Evolutionary conservation across 148 eudicot species (phyloP).

Genomic region (Rhododendron ferrugineum): DNA sequence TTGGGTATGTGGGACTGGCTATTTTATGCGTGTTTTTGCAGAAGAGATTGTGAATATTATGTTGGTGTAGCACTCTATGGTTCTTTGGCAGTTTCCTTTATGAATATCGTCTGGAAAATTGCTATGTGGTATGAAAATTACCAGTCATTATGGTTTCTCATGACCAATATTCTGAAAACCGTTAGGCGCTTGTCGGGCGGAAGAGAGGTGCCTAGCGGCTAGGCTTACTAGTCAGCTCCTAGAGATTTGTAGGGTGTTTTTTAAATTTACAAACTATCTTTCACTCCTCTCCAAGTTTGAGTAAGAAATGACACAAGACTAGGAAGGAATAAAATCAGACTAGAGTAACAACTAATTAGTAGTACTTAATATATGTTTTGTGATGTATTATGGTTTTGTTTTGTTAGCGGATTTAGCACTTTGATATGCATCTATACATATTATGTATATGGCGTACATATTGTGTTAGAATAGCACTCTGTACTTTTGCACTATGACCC

Average conservation of each 20-base stretch:
- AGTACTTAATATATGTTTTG: too few species aligned
- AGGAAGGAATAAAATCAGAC: neutral
- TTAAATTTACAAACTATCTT: neutral
- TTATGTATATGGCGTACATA: too few species aligned
- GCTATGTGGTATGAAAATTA: neutral
- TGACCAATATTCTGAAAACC: too few species aligned
- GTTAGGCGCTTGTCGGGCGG: neutral
- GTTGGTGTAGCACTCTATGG: neutral
- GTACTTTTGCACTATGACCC: too few species aligned
- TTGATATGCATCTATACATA: neutral
- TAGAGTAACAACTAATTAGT: neutral
- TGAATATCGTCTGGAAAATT: neutral
- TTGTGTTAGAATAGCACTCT: too few species aligned
- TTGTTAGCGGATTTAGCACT: neutral
- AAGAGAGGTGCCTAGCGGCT: neutral
- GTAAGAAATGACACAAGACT: neutral
- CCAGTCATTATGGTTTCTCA: neutral
- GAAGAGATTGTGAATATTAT: neutral
- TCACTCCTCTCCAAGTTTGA: neutral
- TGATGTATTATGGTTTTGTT: neutral
- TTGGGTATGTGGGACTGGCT: neutral
- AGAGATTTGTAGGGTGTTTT: neutral
- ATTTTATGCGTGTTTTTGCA: neutral
- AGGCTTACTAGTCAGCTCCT: neutral
- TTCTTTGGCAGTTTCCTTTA: neutral